These are phyloP conservation scores for Eleusine indica DNA, from an alignment of 176 grass and related monocot genomes.

Conservation along the genomic window DNA sequence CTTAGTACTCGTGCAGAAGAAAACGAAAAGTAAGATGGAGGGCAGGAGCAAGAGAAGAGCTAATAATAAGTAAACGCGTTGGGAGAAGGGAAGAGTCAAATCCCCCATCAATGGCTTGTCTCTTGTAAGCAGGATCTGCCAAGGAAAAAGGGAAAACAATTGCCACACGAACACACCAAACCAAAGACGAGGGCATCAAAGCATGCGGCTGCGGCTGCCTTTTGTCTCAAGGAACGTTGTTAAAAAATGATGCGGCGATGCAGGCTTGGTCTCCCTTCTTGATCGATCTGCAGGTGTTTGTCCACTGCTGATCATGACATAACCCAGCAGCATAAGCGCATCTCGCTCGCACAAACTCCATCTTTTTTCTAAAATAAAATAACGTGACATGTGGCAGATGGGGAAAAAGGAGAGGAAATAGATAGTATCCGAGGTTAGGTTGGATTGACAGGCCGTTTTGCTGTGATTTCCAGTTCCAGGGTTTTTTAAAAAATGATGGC, in stretches of 20 bases:
- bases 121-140: slow-evolving; percentile 19
- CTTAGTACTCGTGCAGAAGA: neutral
- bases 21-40: neutral
- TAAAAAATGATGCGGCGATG: neutral
- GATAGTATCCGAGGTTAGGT: neutral
- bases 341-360: too few relatives aligned
- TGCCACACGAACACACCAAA: slow-evolving; percentile 12
- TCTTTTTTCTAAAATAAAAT: too few relatives aligned
- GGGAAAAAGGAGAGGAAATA: too few relatives aligned
- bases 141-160: neutral
- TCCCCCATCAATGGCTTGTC: slow-evolving; percentile 39
- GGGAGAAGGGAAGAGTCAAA: slow-evolving; percentile 44
- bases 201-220: neutral
- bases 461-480: too few relatives aligned
- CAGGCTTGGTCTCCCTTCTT: too few relatives aligned
- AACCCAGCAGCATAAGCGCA: neutral
- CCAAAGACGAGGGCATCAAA: slow-evolving; percentile 27
- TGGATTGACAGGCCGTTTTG: neutral
- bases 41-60: neutral
- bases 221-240: slow-evolving; percentile 1
- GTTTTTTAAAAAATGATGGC: too few relatives aligned
- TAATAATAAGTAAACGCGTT: slow-evolving; percentile 39
- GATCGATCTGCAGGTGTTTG: too few relatives aligned
- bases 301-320: neutral
- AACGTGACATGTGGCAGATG: neutral